Evolutionary conservation across 441 rosid genomes (phyloP).

Genomic region (Syzygium malaccense): DNA sequence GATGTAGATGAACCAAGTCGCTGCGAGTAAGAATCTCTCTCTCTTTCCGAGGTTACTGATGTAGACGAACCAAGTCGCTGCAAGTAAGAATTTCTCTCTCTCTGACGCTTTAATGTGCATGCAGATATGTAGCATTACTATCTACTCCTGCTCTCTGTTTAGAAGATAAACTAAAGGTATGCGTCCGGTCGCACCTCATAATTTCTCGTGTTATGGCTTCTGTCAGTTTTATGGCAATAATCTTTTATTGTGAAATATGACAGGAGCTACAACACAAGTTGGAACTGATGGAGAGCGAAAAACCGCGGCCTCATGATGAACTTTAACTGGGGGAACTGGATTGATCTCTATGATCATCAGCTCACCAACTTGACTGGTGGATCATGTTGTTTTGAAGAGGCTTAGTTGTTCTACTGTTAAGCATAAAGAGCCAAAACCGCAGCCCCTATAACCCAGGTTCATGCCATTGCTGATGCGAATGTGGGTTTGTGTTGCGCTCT

Average conservation of each 20-base stretch:
- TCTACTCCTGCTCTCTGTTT: conserved; percentile 76
- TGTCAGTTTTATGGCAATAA: not conserved
- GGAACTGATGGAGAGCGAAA: conserved; percentile 53
- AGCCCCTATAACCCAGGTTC: not conserved
- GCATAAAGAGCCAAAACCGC: not conserved
- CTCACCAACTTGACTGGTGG: not conserved
- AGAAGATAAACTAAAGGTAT: conserved; percentile 77
- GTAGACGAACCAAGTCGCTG: conserved; percentile 98
- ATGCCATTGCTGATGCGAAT: not conserved
- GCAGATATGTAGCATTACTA: conserved; percentile 66
- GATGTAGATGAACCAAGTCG: conserved; percentile 98
- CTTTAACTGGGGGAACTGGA: conserved; percentile 20
- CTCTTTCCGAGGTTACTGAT: conserved; percentile 49
- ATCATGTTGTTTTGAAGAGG: not conserved
- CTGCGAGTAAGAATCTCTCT: conserved; percentile 67
- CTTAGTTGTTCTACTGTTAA: not conserved
- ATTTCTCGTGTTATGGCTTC: not conserved
- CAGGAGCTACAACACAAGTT: conserved; percentile 77
- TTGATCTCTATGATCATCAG: not conserved
- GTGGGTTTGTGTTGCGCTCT: not conserved
- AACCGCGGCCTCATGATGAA: conserved; percentile 62
- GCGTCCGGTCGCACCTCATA: not conserved
- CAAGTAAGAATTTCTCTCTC: conserved; percentile 45
- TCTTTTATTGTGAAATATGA: not conserved
- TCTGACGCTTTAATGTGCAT: not conserved